Conservation (phyloP, 2,329 filamentous ascomycete species). For the Exophiala oligosperma region DNA sequence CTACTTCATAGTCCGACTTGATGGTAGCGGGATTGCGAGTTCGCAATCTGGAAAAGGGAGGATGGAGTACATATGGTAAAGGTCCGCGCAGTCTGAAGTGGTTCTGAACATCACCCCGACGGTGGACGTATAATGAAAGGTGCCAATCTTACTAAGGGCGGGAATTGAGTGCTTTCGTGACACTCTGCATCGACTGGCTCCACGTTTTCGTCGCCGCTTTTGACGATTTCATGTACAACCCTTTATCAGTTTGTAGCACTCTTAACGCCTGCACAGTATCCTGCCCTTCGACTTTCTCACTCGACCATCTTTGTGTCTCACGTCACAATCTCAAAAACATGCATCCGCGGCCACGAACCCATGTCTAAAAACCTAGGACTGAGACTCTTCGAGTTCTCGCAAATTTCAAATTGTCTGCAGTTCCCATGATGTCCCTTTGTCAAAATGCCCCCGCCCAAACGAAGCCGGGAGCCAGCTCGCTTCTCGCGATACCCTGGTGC, state of each 20-base stretch:
- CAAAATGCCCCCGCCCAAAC: not conserved
- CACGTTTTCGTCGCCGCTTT: conserved; percentile 2
- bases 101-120: too few species aligned
- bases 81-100: too few species aligned
- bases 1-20: too few species aligned
- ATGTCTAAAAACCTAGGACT: not conserved
- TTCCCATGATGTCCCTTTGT: not conserved
- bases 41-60: too few species aligned
- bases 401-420: not conserved
- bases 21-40: too few species aligned
- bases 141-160: too few species aligned
- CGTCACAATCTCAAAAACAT: not conserved
- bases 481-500: not conserved
- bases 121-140: too few species aligned
- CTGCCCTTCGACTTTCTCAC: not conserved
- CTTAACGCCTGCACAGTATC: too few species aligned
- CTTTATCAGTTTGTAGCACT: too few species aligned
- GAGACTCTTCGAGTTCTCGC: not conserved
- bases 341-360: not conserved
- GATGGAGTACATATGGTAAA: too few species aligned
- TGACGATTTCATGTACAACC: not conserved
- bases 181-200: not conserved
- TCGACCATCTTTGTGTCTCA: not conserved
- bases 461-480: not conserved
- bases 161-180: too few species aligned